Evolutionary conservation across 2,329 filamentous ascomycete species (phyloP).

Genomic region (Capronia epimyces): DNA sequence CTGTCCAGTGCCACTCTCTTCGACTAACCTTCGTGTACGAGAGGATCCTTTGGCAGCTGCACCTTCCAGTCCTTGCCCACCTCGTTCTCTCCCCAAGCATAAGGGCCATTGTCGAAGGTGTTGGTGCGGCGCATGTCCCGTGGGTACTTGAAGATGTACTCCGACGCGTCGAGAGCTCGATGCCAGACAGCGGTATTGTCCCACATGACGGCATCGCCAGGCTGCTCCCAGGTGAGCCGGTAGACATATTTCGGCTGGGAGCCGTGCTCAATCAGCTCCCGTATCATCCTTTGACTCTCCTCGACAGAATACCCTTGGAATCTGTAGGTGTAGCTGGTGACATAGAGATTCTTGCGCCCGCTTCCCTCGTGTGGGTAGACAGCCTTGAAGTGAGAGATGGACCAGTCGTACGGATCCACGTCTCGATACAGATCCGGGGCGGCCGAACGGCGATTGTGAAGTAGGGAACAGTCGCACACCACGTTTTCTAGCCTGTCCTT

Average conservation of each 20-base stretch:
- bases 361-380: slow-evolving; percentile 50
- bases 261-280: slow-evolving; percentile 40
- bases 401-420: slow-evolving; percentile 38
- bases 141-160: background rate
- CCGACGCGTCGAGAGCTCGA: background rate
- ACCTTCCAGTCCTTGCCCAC: too few species aligned
- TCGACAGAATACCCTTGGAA: slow-evolving; percentile 41
- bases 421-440: slow-evolving; percentile 47
- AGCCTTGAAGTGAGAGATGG: slow-evolving; percentile 45
- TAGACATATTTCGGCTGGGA: slow-evolving; percentile 46
- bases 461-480: slow-evolving; percentile 41
- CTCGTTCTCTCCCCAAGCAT: too few species aligned
- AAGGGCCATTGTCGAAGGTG: too few species aligned
- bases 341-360: slow-evolving; percentile 50
- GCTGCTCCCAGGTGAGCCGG: slow-evolving; percentile 44
- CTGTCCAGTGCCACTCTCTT: too few species aligned
- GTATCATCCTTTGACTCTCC: slow-evolving; percentile 36
- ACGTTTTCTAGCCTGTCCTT: slow-evolving; percentile 38
- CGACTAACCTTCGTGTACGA: too few species aligned
- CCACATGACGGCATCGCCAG: background rate
- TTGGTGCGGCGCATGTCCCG: background rate
- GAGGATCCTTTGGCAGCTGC: too few species aligned
- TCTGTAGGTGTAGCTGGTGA: slow-evolving; percentile 51
- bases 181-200: background rate
- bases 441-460: slow-evolving; percentile 45